phyloP scores from a whole-genome alignment of 768 basidiomycete species.

The Terana coerulea region DNA sequence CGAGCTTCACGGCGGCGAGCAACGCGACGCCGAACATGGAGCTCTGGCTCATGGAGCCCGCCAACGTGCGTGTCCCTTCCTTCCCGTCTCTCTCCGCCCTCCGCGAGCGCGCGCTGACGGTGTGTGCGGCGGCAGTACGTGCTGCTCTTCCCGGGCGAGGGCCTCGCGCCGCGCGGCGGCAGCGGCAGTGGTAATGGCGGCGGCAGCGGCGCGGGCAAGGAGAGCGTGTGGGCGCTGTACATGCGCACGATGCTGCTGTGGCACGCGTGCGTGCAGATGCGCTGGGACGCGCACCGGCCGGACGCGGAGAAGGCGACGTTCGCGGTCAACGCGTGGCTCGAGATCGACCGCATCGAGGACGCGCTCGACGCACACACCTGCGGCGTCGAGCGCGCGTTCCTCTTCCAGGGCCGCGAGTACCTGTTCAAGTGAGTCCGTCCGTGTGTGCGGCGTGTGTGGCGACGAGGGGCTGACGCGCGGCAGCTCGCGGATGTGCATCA shows the following conservation, averaged over 20 bases:
- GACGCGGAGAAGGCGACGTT: constrained; percentile 57
- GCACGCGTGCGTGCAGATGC: constrained; percentile 68
- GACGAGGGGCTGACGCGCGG: background rate
- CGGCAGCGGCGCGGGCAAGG: constrained; percentile 45
- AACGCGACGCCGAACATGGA: constrained; percentile 30
- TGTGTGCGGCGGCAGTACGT: constrained; percentile 48
- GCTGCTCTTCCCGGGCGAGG: constrained; percentile 75
- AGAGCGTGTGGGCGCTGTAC: constrained; percentile 74
- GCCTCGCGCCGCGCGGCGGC: constrained; percentile 35
- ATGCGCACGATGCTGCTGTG: constrained; percentile 68
- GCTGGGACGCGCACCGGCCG: constrained; percentile 34
- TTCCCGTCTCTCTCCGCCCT: background rate
- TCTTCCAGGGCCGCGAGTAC: constrained; percentile 70
- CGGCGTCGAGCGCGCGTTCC: constrained; percentile 58
- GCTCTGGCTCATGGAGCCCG: constrained; percentile 57
- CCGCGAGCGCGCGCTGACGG: background rate
- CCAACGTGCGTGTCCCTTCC: constrained; percentile 49
- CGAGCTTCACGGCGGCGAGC: constrained; percentile 51
- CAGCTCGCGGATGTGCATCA: constrained; percentile 68
- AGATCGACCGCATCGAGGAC: constrained; percentile 62
- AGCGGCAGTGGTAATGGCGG: constrained; percentile 10
- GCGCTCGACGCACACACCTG: constrained; percentile 65
- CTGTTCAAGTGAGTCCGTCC: constrained; percentile 63
- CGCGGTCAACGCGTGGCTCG: constrained; percentile 65
- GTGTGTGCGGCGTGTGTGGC: background rate